Conservation (phyloP, 805 yeast genomes). For the Ogataea methanolica region DNA sequence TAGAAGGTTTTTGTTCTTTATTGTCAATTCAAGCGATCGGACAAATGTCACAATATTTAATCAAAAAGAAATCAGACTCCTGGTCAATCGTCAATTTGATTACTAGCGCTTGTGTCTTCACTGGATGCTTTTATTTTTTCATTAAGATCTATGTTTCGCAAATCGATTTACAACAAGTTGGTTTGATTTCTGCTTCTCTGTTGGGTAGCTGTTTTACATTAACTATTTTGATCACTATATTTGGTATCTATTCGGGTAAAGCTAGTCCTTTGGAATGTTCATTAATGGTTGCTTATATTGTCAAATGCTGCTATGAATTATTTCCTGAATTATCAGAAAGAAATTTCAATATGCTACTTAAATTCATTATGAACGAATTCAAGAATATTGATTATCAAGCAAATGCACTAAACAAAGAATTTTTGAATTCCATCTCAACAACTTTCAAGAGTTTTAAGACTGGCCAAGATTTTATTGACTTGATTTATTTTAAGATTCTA, state of each 20-base stretch:
- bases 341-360: conserved; percentile 29
- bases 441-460: conserved; percentile 19
- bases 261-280: conserved; percentile 93
- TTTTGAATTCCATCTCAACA: conserved; percentile 31
- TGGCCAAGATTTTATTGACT: conserved; percentile 13
- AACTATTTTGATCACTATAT: conserved; percentile 68
- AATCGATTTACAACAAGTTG: conserved; percentile 55
- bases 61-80: conserved; percentile 57
- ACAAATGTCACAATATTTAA: conserved; percentile 70
- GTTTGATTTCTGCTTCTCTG: conserved; percentile 70
- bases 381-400: conserved; percentile 31
- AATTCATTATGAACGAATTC: conserved; percentile 33
- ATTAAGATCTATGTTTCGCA: conserved; percentile 80
- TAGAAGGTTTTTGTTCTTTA: conserved; percentile 92
- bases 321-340: conserved; percentile 77
- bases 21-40: conserved; percentile 91
- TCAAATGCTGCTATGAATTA: conserved; percentile 87
- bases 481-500: conserved; percentile 12
- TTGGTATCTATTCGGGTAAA: conserved; percentile 75
- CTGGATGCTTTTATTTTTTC: conserved; percentile 73
- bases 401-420: conserved; percentile 25
- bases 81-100: conserved; percentile 76
- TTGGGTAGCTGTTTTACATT: conserved; percentile 81
- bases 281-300: conserved; percentile 81
- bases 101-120: conserved; percentile 67